Evolutionary conservation across 305 asterid species (phyloP).

Genomic region (Fraxinus paxiana): DNA sequence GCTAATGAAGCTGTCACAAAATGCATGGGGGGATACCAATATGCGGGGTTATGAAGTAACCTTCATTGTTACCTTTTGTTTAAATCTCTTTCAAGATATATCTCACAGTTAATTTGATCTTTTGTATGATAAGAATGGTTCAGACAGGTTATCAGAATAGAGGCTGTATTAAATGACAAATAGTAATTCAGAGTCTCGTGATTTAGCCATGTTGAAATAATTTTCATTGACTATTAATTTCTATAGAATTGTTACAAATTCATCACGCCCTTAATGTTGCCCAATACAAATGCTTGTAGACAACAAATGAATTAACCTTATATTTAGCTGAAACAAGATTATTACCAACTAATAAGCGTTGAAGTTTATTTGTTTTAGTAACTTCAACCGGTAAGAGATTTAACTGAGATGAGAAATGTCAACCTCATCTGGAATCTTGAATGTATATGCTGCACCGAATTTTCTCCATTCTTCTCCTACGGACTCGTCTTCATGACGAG

Average conservation of each 20-base stretch:
- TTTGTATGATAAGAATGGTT: neutral
- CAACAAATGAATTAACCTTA: neutral
- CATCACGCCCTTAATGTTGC: neutral
- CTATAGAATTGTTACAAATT: neutral
- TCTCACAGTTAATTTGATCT: neutral
- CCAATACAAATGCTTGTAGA: neutral
- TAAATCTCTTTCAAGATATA: neutral
- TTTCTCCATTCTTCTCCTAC: constrained; percentile 58
- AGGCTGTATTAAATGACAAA: constrained; percentile 4
- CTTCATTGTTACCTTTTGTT: neutral
- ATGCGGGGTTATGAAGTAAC: constrained; percentile 26
- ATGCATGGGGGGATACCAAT: constrained; percentile 35
- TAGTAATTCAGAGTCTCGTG: constrained; percentile 1
- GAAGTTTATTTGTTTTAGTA: neutral
- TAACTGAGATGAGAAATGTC: constrained; percentile 74
- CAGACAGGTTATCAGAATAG: constrained; percentile 16
- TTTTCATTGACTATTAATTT: neutral
- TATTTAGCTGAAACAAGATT: neutral
- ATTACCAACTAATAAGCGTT: neutral
- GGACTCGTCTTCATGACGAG: constrained; percentile 40
- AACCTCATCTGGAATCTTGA: constrained; percentile 72
- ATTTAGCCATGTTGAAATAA: neutral
- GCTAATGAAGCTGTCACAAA: constrained; percentile 58
- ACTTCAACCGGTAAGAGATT: neutral
- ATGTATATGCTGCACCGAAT: constrained; percentile 85